Percentiles rank a stretch among this genome's conserved stretches.
Evolutionary conservation across 345 rosid species (phyloP).

Genomic region (Salix koriyanagi): DNA sequence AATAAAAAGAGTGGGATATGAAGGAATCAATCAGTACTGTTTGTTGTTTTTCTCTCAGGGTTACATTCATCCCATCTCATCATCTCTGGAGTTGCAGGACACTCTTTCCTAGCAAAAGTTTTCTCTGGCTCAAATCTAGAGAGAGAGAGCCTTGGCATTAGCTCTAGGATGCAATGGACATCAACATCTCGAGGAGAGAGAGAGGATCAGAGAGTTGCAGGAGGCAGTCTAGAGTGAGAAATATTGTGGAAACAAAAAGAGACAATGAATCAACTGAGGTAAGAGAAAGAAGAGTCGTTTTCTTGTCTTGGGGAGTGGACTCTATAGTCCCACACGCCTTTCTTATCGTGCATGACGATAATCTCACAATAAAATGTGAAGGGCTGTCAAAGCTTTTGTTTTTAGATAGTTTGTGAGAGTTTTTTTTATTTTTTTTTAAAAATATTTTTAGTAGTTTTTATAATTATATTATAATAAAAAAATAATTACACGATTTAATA

Average conservation of each 20-base stretch:
- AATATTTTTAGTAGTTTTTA: too few relatives aligned
- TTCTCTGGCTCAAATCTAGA: not conserved
- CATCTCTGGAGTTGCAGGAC: constrained; percentile 23
- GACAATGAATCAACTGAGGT: not conserved
- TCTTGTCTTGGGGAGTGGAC: constrained; percentile 18
- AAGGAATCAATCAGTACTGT: too few relatives aligned
- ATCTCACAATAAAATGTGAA: too few relatives aligned
- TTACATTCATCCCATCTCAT: constrained; percentile 36
- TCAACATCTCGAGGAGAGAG: not conserved
- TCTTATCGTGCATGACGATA: too few relatives aligned
- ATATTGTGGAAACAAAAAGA: not conserved
- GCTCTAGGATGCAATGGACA: not conserved
- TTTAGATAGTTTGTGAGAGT: too few relatives aligned
- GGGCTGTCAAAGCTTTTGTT: too few relatives aligned
- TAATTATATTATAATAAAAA: too few relatives aligned
- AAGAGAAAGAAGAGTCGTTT: not conserved
- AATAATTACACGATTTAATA: too few relatives aligned
- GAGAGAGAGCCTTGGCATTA: not conserved
- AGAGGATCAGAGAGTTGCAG: not conserved
- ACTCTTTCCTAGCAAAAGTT: constrained; percentile 25
- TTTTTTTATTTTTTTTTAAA: too few relatives aligned
- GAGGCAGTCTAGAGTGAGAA: not conserved
- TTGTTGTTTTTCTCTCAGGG: not conserved
- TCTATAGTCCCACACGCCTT: not conserved
- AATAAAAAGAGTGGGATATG: too few relatives aligned